These are phyloP conservation scores for Eucalyptus tenuipes DNA, from an alignment of 345 rosid species.

Conservation along the genomic window DNA sequence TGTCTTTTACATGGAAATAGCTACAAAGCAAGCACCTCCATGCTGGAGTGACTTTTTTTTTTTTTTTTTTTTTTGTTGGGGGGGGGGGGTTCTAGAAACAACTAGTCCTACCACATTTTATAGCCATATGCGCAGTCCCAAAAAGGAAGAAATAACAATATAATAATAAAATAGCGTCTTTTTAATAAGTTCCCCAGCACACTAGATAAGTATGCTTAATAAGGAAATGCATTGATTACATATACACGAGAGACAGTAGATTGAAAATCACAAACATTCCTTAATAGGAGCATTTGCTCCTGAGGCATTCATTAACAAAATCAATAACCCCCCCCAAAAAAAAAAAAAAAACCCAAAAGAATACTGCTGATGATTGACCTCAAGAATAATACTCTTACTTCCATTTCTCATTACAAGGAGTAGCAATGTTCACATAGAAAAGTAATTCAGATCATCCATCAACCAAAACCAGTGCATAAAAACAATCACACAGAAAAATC, in stretches of 20 bases:
- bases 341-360: neutral
- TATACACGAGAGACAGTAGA: neutral
- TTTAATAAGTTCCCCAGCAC: neutral
- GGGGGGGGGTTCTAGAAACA: neutral
- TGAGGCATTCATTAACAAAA: neutral
- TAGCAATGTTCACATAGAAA: neutral
- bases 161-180: neutral
- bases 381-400: neutral
- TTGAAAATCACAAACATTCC: neutral
- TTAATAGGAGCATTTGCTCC: neutral
- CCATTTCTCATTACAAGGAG: neutral
- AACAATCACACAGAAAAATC: neutral
- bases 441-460: neutral
- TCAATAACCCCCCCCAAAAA: neutral
- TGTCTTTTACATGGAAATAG: neutral
- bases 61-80: neutral
- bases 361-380: neutral
- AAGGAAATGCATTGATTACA: neutral
- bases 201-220: neutral
- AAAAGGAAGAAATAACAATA: neutral
- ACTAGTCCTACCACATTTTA: neutral
- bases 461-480: neutral
- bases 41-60: neutral
- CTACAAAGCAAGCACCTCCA: neutral
- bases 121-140: neutral